Evolutionary conservation across 257 asterid genomes (phyloP).

Genomic region (Solanum piurae): DNA sequence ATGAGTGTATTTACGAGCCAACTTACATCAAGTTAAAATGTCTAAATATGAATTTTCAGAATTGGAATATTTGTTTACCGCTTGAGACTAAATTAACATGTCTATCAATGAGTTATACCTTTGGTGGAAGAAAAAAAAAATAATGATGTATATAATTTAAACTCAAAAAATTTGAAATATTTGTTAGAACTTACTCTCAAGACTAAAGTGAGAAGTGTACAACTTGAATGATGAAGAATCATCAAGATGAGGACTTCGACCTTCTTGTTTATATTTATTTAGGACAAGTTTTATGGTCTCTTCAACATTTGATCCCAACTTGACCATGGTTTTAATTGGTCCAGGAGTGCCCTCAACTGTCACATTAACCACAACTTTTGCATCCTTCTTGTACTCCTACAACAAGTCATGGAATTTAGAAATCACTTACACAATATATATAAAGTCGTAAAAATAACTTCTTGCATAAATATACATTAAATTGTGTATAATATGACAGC

Average conservation of each 20-base stretch:
- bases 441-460: neutral
- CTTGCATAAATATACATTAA: neutral
- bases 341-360: slow-evolving; percentile 73
- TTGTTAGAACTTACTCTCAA: slow-evolving; percentile 36
- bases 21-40: neutral
- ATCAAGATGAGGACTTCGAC: slow-evolving; percentile 45
- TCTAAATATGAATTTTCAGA: neutral
- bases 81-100: neutral
- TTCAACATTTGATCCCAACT: slow-evolving; percentile 54
- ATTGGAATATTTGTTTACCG: neutral
- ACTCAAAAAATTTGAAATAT: neutral
- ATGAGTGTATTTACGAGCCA: neutral
- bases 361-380: slow-evolving; percentile 64
- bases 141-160: neutral
- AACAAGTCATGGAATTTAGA: neutral
- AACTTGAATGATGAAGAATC: slow-evolving; percentile 35
- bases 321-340: slow-evolving; percentile 53
- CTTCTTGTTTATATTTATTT: slow-evolving; percentile 40
- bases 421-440: neutral
- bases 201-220: slow-evolving; percentile 59
- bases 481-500: neutral
- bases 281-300: slow-evolving; percentile 44
- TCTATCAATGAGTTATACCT: neutral
- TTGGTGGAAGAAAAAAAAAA: neutral
- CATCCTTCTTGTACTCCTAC: slow-evolving; percentile 23